Evolutionary conservation across 352 stramenopile genomes (phyloP).

Genomic region (Globisporangium acanthophoron): DNA sequence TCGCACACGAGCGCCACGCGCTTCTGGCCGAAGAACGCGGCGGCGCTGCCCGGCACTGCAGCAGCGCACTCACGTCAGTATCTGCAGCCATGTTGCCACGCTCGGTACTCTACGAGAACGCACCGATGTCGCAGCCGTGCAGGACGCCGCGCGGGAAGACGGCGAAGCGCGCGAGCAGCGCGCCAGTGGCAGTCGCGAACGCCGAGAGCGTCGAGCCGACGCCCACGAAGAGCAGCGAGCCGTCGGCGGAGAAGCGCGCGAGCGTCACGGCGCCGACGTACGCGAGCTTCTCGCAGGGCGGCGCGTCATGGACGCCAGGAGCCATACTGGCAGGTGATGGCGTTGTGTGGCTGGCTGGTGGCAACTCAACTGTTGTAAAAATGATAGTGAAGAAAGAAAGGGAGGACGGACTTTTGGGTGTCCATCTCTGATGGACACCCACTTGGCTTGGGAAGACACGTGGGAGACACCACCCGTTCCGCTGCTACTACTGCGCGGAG

Average conservation of each 20-base stretch:
- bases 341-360: background rate
- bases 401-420: background rate
- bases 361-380: background rate
- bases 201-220: constrained; percentile 59
- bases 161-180: constrained; percentile 33
- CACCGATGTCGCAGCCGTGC: constrained; percentile 62
- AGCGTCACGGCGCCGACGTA: constrained; percentile 83
- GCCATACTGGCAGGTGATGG: background rate
- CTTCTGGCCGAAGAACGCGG: constrained; percentile 81
- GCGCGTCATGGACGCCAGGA: background rate
- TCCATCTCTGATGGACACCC: too few relatives aligned
- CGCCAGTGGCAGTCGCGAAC: constrained; percentile 46
- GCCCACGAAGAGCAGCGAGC: constrained; percentile 67
- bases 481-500: background rate
- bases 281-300: constrained; percentile 53
- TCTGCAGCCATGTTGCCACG: too few relatives aligned
- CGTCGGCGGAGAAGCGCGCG: constrained; percentile 63
- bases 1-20: constrained; percentile 47
- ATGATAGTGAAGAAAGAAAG: background rate
- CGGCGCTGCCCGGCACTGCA: constrained; percentile 1
- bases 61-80: background rate
- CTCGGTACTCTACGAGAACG: background rate
- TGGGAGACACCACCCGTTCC: too few relatives aligned
- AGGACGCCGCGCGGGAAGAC: constrained; percentile 65
- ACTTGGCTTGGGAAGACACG: too few relatives aligned